These are phyloP conservation scores for Geranium incanum DNA, from an alignment of 441 rosid species.

Conservation along the genomic window DNA sequence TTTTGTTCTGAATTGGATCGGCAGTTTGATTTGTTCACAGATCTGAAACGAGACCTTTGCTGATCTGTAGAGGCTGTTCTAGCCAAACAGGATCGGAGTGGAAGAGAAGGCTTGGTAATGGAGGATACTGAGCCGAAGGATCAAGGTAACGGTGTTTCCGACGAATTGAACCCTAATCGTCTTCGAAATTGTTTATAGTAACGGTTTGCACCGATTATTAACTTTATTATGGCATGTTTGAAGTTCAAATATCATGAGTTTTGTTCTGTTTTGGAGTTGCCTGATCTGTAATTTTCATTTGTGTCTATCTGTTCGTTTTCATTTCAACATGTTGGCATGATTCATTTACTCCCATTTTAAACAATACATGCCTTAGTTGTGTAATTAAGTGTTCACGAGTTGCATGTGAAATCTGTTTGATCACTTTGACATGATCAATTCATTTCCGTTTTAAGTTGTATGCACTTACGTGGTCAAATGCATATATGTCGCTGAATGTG, in stretches of 20 bases:
- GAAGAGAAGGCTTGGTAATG: constrained; percentile 42
- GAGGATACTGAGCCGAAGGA: constrained; percentile 21
- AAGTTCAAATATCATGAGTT: background rate
- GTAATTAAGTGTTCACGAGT: background rate
- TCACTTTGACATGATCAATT: background rate
- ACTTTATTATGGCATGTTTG: background rate
- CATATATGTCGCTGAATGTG: background rate
- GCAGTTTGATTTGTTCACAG: background rate
- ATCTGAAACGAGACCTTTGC: background rate
- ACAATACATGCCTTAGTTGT: background rate
- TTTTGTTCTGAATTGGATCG: background rate
- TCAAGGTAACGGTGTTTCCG: constrained; percentile 21
- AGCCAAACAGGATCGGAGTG: constrained; percentile 11
- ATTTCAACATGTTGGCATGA: background rate
- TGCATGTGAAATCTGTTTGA: background rate
- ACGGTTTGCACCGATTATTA: background rate
- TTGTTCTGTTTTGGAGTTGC: background rate
- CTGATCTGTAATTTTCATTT: background rate
- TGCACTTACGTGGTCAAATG: background rate
- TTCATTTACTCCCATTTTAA: background rate
- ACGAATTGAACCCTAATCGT: constrained; percentile 37
- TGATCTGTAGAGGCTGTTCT: background rate
- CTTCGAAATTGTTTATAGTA: constrained; percentile 48
- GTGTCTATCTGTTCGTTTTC: background rate
- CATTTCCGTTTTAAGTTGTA: no score